Evolutionary conservation across 805 yeast genomes (phyloP), one percentile per base, ranked within the genome.

Genomic region (Tetrapisispora phaffii): DNA sequence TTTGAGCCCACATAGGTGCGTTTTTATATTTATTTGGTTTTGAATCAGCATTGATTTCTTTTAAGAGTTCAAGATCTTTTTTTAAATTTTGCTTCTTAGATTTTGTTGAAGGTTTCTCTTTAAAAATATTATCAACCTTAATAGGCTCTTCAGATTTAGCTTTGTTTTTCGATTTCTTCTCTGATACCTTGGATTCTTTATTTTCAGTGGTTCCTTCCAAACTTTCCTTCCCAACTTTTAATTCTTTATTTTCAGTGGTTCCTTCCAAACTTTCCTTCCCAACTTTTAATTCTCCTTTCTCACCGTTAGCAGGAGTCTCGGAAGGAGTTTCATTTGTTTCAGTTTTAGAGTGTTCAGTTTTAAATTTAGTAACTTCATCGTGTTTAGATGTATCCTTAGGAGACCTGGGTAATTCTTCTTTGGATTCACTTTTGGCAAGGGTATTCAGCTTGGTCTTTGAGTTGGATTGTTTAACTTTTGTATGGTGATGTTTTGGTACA

Each of bases 1-100:
- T 82, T 50, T 73, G 81, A 0, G 96, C 95, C 95, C 95, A 88
- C 5, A 78, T 70, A 4, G 96, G 96, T 3, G 84, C 84, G 39
- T 66, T 69, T 13, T 63, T 63, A 60, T 83, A 83, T 52, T 84
- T 66, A 45, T 63, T 74, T 1, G 93, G 89, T 62, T 81, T 80
- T 3, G 65, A 56, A 15, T 54, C 46, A 2, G 64, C 52, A 17
- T 60, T 54, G 17, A 55, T 56, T 41, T 56, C 63, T 41, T 50
- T 59, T 37, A 62, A 54, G 15, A 60, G 51, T 36, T 56, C 45
- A 29, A 60, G 39, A 46, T 61, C 67, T 40, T 60, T 63, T 41
- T 58, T 62, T 23, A 62, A 51, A 43, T 58, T 59, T 37, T 63
- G 59, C 44, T 59, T 56, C 38, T 58, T 62, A 3, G 66, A 62